phyloP scores from a whole-genome alignment of 176 grass and related monocot genomes.

The Paspalum vaginatum region DNA sequence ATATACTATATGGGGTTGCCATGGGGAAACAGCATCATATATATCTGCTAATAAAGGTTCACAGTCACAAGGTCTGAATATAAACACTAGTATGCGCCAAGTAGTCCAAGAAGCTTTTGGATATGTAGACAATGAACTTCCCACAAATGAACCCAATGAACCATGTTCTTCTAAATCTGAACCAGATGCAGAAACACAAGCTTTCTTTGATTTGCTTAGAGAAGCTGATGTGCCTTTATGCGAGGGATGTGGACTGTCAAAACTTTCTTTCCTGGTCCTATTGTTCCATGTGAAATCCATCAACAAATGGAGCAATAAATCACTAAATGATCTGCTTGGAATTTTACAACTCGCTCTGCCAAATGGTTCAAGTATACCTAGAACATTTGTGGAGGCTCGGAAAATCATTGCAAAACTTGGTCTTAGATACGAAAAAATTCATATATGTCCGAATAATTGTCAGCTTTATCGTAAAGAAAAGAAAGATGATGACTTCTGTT shows the following conservation, averaged over 20 bases:
- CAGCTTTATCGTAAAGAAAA: neutral
- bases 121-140: neutral
- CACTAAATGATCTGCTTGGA: neutral
- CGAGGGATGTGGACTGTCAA: slow-evolving; percentile 10
- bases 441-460: slow-evolving; percentile 15
- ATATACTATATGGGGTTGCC: neutral
- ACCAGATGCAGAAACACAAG: neutral
- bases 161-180: neutral
- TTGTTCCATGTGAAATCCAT: slow-evolving; percentile 12
- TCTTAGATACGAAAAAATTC: slow-evolving; percentile 14
- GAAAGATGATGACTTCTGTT: neutral
- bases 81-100: neutral
- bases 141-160: neutral
- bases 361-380: neutral
- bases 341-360: neutral
- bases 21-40: slow-evolving; percentile 7
- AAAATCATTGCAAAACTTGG: slow-evolving; percentile 15
- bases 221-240: neutral
- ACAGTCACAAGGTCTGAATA: neutral
- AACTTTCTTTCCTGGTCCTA: slow-evolving; percentile 5
- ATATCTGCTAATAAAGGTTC: neutral
- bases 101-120: slow-evolving; percentile 9
- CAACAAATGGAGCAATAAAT: slow-evolving; percentile 33
- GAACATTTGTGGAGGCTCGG: neutral
- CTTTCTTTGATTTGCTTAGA: slow-evolving; percentile 6